A percentile compares a stretch with the other conserved stretches of the same genome.
These are phyloP conservation scores for Bodo saltans DNA, from an alignment of 78 protist species.

Conservation along the genomic window DNA sequence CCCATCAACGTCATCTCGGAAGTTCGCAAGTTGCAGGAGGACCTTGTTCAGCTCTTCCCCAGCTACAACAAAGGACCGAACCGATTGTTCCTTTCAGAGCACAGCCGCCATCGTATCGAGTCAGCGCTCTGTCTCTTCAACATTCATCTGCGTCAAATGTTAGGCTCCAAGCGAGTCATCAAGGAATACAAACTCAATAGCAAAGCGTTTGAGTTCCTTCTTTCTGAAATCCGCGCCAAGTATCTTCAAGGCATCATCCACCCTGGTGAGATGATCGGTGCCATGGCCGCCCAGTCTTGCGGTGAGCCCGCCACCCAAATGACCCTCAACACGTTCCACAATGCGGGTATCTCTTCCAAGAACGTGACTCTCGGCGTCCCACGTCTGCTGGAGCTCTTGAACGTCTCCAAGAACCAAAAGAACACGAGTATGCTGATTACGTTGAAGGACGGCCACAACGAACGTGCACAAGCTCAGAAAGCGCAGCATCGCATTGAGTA, in stretches of 20 bases:
- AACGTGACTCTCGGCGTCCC: constrained; percentile 98
- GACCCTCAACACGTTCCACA: constrained; percentile 99
- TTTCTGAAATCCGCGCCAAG: constrained; percentile 80
- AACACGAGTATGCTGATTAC: constrained; percentile 76
- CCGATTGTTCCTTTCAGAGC: too few species aligned
- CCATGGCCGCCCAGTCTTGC: constrained; percentile 94
- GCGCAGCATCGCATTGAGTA: constrained; percentile 61
- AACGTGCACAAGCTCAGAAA: neutral
- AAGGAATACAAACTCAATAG: constrained; percentile 59
- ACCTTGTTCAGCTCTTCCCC: neutral
- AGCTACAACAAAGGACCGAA: neutral
- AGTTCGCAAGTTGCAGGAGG: constrained; percentile 31
- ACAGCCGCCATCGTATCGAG: constrained; percentile 59
- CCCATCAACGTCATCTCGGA: constrained; percentile 54
- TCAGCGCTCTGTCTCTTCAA: constrained; percentile 73
- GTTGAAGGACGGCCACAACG: neutral
- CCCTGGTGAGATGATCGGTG: constrained; percentile 83
- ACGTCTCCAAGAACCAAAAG: constrained; percentile 80
- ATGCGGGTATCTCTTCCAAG: constrained; percentile 97
- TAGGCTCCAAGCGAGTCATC: constrained; percentile 72
- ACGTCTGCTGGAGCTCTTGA: constrained; percentile 94
- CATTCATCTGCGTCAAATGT: constrained; percentile 43
- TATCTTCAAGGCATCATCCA: constrained; percentile 60
- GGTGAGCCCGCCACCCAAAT: constrained; percentile 99
- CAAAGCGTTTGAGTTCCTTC: constrained; percentile 87